Evolutionary conservation across 2,329 filamentous ascomycete species (phyloP).

Genomic region (Neofusicoccum laricinum): DNA sequence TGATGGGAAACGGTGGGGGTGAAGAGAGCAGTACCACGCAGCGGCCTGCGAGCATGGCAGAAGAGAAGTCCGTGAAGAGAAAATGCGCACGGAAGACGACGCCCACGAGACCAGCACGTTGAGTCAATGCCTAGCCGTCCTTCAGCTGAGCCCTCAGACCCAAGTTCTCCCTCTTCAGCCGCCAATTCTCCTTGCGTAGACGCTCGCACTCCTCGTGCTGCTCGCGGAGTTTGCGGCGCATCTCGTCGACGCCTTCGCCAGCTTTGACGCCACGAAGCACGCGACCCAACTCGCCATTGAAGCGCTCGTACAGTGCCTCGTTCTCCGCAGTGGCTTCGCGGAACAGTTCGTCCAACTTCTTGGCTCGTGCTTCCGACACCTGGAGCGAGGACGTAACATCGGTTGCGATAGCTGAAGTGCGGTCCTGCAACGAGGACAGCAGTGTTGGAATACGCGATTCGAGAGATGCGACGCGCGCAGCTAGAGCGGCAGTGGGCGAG

Average conservation of each 20-base stretch:
- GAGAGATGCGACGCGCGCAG: constrained; percentile 61
- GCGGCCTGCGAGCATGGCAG: constrained; percentile 2
- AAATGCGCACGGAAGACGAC: not conserved
- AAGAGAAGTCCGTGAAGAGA: too few relatives aligned
- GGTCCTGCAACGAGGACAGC: constrained; percentile 22
- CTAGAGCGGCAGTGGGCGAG: constrained; percentile 43
- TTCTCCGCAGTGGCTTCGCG: constrained; percentile 87
- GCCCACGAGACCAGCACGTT: not conserved
- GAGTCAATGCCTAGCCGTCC: constrained; percentile 27
- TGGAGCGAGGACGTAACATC: constrained; percentile 71
- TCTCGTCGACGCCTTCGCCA: constrained; percentile 75
- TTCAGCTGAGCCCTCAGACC: constrained; percentile 55
- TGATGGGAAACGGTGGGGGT: not conserved
- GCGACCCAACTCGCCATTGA: constrained; percentile 85
- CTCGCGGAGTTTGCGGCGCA: constrained; percentile 69
- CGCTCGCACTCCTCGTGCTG: constrained; percentile 73
- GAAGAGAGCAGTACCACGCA: not conserved
- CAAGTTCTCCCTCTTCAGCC: constrained; percentile 77
- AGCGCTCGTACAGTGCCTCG: constrained; percentile 84
- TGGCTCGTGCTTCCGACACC: constrained; percentile 73
- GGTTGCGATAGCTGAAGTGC: constrained; percentile 53
- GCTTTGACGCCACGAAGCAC: constrained; percentile 65
- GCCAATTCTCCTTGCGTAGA: constrained; percentile 80
- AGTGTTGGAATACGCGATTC: constrained; percentile 46
- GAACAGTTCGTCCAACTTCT: constrained; percentile 83